phyloP scores from a whole-genome alignment of 495 filamentous ascomycete genomes.

The Talaromyces liani region DNA sequence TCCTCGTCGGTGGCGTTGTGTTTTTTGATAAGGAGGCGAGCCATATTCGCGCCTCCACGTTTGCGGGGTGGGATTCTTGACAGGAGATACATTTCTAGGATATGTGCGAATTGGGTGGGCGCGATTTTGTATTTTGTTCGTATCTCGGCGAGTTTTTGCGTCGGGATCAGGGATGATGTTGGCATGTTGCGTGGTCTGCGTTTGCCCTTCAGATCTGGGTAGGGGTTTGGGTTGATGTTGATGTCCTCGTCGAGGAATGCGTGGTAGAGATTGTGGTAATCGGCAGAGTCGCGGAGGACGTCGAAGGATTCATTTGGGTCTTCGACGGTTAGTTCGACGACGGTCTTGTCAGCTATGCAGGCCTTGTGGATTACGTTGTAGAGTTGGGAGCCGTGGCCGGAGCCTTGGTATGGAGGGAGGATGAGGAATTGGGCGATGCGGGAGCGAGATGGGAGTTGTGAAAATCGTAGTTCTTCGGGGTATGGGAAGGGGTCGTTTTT shows the following conservation, averaged over 20 bases:
- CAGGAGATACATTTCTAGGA: conserved; percentile 86
- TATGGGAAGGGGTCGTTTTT: conserved; percentile 37
- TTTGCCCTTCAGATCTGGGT: conserved; percentile 23
- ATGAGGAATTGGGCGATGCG: conserved; percentile 93
- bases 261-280: conserved; percentile 58
- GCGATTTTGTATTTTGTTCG: conserved; percentile 68
- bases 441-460: conserved; percentile 56
- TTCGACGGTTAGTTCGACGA: conserved; percentile 85
- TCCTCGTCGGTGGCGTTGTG: conserved; percentile 43
- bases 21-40: conserved; percentile 46
- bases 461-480: conserved; percentile 29
- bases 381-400: conserved; percentile 70
- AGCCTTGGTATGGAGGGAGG: conserved; percentile 76
- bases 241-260: conserved; percentile 37
- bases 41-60: conserved; percentile 46
- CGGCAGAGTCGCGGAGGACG: conserved; percentile 76
- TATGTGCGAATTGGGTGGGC: conserved; percentile 75
- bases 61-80: conserved; percentile 58
- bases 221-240: conserved; percentile 36
- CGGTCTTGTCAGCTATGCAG: conserved; percentile 53
- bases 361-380: conserved; percentile 68
- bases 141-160: conserved; percentile 48
- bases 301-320: conserved; percentile 95
- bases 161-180: conserved; percentile 54
- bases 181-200: conserved; percentile 44